Percentiles rank a stretch among this genome's conserved stretches.
phyloP scores from a whole-genome alignment of 2,329 filamentous ascomycete species.

The Cytospora mali region DNA sequence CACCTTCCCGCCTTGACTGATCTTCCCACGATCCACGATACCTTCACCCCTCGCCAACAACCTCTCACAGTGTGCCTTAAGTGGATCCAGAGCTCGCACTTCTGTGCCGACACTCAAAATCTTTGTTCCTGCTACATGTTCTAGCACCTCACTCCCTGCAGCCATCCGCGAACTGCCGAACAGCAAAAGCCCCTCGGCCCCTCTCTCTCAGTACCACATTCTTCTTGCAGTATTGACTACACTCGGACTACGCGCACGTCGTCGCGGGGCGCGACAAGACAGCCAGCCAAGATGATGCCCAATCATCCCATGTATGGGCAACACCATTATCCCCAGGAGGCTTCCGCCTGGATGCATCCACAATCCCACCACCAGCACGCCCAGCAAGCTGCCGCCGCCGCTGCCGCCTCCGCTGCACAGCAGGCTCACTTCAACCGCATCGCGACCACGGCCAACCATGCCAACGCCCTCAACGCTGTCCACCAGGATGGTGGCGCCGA shows the following conservation, averaged over 20 bases:
- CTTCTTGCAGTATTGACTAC: background rate
- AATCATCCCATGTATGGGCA: slow-evolving; percentile 68
- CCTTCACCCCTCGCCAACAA: background rate
- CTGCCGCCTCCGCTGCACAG: slow-evolving; percentile 55
- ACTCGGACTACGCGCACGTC: slow-evolving; percentile 18
- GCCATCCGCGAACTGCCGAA: background rate
- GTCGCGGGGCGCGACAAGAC: slow-evolving; percentile 22
- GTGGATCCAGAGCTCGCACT: background rate
- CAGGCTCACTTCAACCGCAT: slow-evolving; percentile 74
- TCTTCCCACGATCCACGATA: background rate
- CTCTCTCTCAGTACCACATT: background rate
- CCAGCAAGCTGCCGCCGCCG: slow-evolving; percentile 52
- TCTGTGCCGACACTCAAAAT: background rate
- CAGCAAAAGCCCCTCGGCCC: slow-evolving; percentile 1
- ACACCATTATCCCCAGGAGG: slow-evolving; percentile 65
- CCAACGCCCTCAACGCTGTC: slow-evolving; percentile 46
- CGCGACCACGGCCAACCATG: slow-evolving; percentile 63
- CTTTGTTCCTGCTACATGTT: background rate
- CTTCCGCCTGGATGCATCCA: slow-evolving; percentile 69
- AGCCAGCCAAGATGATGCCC: slow-evolving; percentile 57
- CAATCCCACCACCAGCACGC: slow-evolving; percentile 62
- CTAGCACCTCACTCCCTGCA: background rate
- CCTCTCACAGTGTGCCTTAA: background rate
- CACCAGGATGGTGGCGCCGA: slow-evolving; percentile 64
- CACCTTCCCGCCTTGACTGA: slow-evolving; percentile 1